These are phyloP conservation scores for Citrullus amarus DNA, from an alignment of 306 rosid genomes.

Conservation along the genomic window DNA sequence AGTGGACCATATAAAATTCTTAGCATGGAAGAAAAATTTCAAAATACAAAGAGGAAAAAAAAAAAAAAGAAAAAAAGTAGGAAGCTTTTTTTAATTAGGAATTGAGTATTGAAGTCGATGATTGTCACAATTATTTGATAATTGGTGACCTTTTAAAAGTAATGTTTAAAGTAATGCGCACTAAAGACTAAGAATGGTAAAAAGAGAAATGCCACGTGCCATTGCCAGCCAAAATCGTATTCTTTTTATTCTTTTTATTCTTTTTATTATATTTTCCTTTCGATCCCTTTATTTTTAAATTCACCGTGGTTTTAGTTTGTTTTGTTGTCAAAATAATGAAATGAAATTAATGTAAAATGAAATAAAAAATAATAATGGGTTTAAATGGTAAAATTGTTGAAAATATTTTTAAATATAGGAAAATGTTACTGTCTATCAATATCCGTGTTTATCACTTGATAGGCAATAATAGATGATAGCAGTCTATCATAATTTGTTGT, in stretches of 20 bases:
- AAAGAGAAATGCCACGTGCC: neutral
- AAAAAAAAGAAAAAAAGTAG: neutral
- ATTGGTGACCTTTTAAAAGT: constrained; percentile 4
- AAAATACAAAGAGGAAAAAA: neutral
- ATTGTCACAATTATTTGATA: constrained; percentile 4
- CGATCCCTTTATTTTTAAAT: neutral
- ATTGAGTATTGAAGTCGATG: neutral
- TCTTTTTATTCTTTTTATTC: neutral
- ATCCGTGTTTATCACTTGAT: no score
- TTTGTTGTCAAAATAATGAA: neutral
- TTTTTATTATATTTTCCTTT: neutral
- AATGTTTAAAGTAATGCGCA: constrained; percentile 8
- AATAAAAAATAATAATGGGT: no score
- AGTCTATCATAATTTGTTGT: no score
- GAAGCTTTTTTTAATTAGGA: neutral
- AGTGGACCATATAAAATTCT: neutral
- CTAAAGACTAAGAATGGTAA: neutral
- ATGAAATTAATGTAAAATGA: no score
- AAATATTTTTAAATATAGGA: no score
- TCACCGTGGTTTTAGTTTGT: neutral
- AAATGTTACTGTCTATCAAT: no score
- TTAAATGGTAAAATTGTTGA: no score
- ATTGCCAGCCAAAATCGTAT: neutral
- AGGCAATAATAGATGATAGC: no score
- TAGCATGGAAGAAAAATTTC: neutral